These are phyloP conservation scores for Didymella pomorum DNA, from an alignment of 2,329 filamentous ascomycete species.

Conservation along the genomic window DNA sequence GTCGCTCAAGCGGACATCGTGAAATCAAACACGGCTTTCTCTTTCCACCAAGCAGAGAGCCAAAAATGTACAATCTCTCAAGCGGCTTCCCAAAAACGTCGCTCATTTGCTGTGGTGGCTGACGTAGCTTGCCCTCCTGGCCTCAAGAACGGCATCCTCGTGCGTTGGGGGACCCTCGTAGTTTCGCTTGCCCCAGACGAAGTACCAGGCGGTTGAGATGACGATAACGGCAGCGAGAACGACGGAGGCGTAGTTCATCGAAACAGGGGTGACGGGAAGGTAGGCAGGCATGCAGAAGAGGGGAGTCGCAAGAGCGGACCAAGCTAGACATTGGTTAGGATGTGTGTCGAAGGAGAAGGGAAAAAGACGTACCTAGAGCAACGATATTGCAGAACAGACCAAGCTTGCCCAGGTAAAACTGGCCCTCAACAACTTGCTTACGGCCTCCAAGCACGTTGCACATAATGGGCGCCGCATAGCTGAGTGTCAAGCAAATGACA, in stretches of 20 bases:
- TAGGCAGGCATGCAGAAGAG: constrained; percentile 76
- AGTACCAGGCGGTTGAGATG: constrained; percentile 72
- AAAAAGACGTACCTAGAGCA: constrained; percentile 64
- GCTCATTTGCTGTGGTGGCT: constrained; percentile 30
- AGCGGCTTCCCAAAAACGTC: neutral
- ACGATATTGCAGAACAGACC: constrained; percentile 70
- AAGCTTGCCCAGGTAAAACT: constrained; percentile 68
- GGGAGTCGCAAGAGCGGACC: constrained; percentile 73
- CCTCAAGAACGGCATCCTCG: constrained; percentile 44
- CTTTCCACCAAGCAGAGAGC: constrained; percentile 1
- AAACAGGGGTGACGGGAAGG: constrained; percentile 65
- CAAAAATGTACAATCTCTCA: constrained; percentile 1
- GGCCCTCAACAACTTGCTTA: constrained; percentile 63
- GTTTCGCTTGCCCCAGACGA: constrained; percentile 73
- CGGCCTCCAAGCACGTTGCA: constrained; percentile 70
- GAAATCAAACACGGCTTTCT: neutral
- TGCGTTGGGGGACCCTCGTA: constrained; percentile 67
- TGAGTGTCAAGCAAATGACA: constrained; percentile 73
- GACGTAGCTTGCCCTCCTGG: constrained; percentile 42
- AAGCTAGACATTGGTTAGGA: constrained; percentile 48
- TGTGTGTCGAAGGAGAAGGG: too few species aligned
- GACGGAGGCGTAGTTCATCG: constrained; percentile 77
- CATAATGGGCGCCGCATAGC: constrained; percentile 72
- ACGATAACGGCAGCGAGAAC: constrained; percentile 73
- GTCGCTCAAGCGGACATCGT: constrained; percentile 5